These are phyloP conservation scores for Lipomyces yamanashiensis DNA, from an alignment of 805 yeast genomes.

Conservation along the genomic window DNA sequence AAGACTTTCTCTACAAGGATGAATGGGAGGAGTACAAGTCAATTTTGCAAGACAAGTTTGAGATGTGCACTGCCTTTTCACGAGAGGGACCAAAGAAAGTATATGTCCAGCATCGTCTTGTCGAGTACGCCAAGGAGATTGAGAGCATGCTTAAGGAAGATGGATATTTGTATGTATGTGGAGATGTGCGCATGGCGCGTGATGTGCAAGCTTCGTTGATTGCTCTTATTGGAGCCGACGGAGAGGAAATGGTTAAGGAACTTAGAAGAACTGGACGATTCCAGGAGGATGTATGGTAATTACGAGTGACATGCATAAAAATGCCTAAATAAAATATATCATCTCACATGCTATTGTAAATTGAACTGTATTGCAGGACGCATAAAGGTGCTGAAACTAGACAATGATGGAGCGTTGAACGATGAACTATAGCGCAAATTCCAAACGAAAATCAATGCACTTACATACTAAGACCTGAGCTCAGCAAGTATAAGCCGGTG, in stretches of 20 bases:
- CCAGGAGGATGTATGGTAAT: constrained; percentile 95
- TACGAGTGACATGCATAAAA: background rate
- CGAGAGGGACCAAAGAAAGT: constrained; percentile 68
- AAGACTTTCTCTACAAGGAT: constrained; percentile 88
- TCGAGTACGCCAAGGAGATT: constrained; percentile 52
- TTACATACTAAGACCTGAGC: too few relatives aligned
- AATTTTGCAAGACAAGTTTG: constrained; percentile 55
- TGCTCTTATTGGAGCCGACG: constrained; percentile 64
- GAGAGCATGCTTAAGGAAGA: constrained; percentile 63
- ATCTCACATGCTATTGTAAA: too few relatives aligned
- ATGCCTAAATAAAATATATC: too few relatives aligned
- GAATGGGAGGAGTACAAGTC: constrained; percentile 92
- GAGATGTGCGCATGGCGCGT: constrained; percentile 96
- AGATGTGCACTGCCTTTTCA: constrained; percentile 81
- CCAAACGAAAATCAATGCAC: too few relatives aligned
- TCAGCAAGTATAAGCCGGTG: too few relatives aligned
- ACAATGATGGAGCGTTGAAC: too few relatives aligned
- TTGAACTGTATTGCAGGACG: too few relatives aligned
- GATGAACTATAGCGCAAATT: too few relatives aligned
- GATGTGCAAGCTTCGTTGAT: constrained; percentile 76
- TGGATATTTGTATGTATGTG: constrained; percentile 92
- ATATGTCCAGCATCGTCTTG: constrained; percentile 82
- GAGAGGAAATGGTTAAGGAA: constrained; percentile 73
- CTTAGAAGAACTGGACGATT: constrained; percentile 81
- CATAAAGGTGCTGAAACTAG: too few relatives aligned